Base-by-base conservation (phyloP, 108 stramenopile genomes). In the Fragilariopsis cylindrus region DNA sequence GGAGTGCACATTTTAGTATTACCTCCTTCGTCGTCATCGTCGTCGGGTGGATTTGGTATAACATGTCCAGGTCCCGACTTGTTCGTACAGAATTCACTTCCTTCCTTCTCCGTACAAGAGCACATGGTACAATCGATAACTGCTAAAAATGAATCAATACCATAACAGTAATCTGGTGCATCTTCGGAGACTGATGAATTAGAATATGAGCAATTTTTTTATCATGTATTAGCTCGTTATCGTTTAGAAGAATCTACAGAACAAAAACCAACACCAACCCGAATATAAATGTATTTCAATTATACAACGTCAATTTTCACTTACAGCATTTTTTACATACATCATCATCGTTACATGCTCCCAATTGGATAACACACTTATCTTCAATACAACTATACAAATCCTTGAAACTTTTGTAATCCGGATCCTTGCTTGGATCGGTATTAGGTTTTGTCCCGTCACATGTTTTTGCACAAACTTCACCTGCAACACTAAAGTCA, bases 121-220 rank as follows among this genome's bases (percentile, higher is more conserved):
- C 94, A 96, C 77, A 92, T 73, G 57, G 88, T 80, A 67, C 94
- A 96, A 65, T 92, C 92, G 30, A 92, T 73, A 4, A 96, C 78
- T 18, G 92, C 84, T 21, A 81, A 80, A 49, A 83, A 89, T 16
- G 68, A 57, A 47, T 85, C 76, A 30, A 69, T 65, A 5, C 73
- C 70, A 60, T 75, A 82, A 65, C 82, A 84, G 52, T 77, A 82
- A 52, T 75, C 74, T 5, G 73, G 69, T 7, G 74, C 45, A 18
- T 80, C 74, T 65, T 80, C 48, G 19, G 54, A 21, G 65, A 78
- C 62, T 63, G 62, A 12, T 3, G 30, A 30, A 30, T 30, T 7
- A 43, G 6, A 40, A 63, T 9, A 1, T 4, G 39, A 44, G 60
- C 53, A 50, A n/a, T 54, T 45, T 21, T 9, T 5, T 39, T 11